Conservation (phyloP, 352 stramenopile genomes). For the Paralagenidium karlingii region DNA sequence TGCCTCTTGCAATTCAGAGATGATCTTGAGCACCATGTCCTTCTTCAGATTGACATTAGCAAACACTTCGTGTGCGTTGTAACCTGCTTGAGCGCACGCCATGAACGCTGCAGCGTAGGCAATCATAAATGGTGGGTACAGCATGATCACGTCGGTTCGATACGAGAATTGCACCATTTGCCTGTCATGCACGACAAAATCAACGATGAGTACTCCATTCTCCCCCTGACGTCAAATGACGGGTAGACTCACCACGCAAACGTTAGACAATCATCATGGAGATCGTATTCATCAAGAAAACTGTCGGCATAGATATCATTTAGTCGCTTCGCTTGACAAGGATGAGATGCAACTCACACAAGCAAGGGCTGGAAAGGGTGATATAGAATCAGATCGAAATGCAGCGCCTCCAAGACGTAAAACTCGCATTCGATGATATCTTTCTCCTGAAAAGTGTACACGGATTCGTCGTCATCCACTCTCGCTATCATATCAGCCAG, state of each 20-base stretch:
- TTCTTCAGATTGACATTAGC: conserved; percentile 71
- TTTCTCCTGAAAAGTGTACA: conserved; percentile 84
- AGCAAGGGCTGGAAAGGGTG: conserved; percentile 73
- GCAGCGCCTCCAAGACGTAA: conserved; percentile 77
- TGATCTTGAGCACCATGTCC: conserved; percentile 66
- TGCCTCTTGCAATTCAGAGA: conserved; percentile 56
- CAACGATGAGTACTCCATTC: background rate
- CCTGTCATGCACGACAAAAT: conserved; percentile 13
- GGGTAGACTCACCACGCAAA: conserved; percentile 42
- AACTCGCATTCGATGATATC: conserved; percentile 87
- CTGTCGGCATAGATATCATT: conserved; percentile 12
- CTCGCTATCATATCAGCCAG: conserved; percentile 18
- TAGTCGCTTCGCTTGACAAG: background rate
- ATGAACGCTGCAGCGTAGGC: conserved; percentile 75
- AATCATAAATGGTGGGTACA: conserved; percentile 82
- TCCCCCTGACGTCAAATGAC: background rate
- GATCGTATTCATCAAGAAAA: conserved; percentile 74
- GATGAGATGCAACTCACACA: conserved; percentile 26
- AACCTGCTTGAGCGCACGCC: conserved; percentile 57
- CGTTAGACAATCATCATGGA: conserved; percentile 78
- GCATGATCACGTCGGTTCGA: conserved; percentile 73
- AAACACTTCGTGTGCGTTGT: conserved; percentile 69
- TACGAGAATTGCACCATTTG: conserved; percentile 83
- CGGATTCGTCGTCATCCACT: conserved; percentile 75
- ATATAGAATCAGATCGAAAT: conserved; percentile 82